These are phyloP conservation scores for Mycena galericulata DNA, from an alignment of 768 basidiomycete genomes.

Conservation along the genomic window DNA sequence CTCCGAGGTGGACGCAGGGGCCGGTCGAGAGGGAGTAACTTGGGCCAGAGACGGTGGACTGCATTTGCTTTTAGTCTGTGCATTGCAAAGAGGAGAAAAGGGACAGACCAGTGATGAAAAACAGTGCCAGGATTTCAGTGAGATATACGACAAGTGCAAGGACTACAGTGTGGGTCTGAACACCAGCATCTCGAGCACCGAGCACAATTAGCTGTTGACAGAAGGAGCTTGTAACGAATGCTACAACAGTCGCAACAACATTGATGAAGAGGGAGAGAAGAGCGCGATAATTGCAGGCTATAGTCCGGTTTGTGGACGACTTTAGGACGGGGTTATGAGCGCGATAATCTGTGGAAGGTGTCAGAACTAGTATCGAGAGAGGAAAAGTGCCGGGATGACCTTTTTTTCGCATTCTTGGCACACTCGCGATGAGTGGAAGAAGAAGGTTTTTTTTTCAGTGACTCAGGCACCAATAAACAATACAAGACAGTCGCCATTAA, in stretches of 20 bases:
- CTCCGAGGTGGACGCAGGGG: background rate
- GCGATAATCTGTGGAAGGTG: background rate
- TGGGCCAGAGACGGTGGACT: background rate
- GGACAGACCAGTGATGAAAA: background rate
- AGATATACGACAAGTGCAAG: background rate
- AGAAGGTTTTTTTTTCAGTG: too few relatives aligned
- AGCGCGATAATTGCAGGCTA: background rate
- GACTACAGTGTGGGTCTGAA: background rate
- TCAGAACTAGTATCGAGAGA: background rate
- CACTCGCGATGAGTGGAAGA: background rate
- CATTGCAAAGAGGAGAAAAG: background rate
- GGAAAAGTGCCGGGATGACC: background rate
- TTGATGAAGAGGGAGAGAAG: background rate
- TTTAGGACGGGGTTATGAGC: background rate
- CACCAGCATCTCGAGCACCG: background rate
- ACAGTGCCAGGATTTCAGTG: background rate
- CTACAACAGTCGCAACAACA: background rate
- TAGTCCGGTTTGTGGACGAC: background rate
- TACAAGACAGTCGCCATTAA: too few relatives aligned
- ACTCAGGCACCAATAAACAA: background rate
- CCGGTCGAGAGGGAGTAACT: background rate
- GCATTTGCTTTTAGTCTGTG: background rate
- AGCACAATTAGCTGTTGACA: background rate
- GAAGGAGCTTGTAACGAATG: background rate
- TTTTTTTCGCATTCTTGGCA: slow-evolving; percentile 9